phyloP scores from a whole-genome alignment of 345 rosid species.

The Eucalyptus microcorys region DNA sequence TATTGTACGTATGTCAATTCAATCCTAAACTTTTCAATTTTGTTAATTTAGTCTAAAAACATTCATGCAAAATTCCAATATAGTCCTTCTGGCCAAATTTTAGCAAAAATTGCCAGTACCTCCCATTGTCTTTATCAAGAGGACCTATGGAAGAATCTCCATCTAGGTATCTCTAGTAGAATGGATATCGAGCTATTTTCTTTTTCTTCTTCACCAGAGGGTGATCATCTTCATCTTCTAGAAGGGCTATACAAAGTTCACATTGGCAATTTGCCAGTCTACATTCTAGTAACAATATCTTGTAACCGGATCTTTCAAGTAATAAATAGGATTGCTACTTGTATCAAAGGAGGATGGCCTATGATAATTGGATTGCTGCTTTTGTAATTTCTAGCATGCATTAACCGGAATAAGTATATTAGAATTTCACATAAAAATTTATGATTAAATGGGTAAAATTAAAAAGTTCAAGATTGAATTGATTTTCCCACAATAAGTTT shows the following conservation, averaged over 20 bases:
- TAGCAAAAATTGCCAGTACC: too few species aligned
- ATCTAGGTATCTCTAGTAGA: too few species aligned
- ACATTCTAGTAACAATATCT: too few species aligned
- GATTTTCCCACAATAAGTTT: rapidly evolving
- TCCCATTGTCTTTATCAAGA: background rate
- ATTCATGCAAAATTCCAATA: rapidly evolving
- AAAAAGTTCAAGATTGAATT: background rate
- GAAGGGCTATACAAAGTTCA: too few species aligned
- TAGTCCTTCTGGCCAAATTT: rapidly evolving
- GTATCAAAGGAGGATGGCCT: background rate
- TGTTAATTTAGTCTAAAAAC: background rate
- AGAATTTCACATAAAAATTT: background rate
- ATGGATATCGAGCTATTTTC: too few species aligned
- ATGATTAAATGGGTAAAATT: background rate
- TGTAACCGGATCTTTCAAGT: too few species aligned
- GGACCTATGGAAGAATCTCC: background rate
- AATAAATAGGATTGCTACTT: background rate
- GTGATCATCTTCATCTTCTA: background rate
- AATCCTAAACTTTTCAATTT: rapidly evolving
- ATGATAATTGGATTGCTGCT: rapidly evolving
- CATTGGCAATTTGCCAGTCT: rapidly evolving
- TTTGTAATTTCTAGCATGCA: background rate
- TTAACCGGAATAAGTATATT: background rate
- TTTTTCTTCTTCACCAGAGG: background rate
- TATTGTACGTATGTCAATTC: background rate